Conservation (phyloP, 805 yeast genomes). For the Cyberlindnera mrakii region DNA sequence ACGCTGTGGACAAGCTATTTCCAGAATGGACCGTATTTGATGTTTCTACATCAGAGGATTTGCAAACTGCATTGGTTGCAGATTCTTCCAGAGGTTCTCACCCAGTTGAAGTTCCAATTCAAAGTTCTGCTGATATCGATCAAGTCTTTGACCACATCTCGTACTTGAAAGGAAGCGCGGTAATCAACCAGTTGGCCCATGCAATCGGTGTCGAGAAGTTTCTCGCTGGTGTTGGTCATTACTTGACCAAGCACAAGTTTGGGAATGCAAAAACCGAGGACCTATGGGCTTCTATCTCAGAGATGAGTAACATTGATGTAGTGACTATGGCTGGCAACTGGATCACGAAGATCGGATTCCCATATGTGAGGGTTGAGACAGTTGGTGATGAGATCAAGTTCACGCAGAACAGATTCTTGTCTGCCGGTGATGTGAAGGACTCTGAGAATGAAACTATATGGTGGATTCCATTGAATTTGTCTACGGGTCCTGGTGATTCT, state of each 20-base stretch:
- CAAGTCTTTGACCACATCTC: conserved; percentile 84
- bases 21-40: conserved; percentile 87
- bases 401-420: conserved; percentile 66
- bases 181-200: conserved; percentile 68
- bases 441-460: conserved; percentile 64
- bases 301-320: conserved; percentile 66
- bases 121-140: conserved; percentile 69
- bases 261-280: conserved; percentile 72
- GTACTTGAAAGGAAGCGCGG: conserved; percentile 74
- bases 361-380: conserved; percentile 58
- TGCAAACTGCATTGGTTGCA: conserved; percentile 65
- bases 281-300: conserved; percentile 64
- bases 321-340: conserved; percentile 64
- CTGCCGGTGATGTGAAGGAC: conserved; percentile 67
- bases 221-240: conserved; percentile 71
- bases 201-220: conserved; percentile 72
- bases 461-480: conserved; percentile 48
- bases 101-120: conserved; percentile 79
- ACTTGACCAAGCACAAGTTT: conserved; percentile 68
- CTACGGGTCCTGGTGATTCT: conserved; percentile 40
- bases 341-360: conserved; percentile 77
- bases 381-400: conserved; percentile 41
- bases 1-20: conserved; percentile 62
- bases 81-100: conserved; percentile 79
- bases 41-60: conserved; percentile 62